Conservation (phyloP, 768 basidiomycete genomes). For the Mrakia gelida region DNA sequence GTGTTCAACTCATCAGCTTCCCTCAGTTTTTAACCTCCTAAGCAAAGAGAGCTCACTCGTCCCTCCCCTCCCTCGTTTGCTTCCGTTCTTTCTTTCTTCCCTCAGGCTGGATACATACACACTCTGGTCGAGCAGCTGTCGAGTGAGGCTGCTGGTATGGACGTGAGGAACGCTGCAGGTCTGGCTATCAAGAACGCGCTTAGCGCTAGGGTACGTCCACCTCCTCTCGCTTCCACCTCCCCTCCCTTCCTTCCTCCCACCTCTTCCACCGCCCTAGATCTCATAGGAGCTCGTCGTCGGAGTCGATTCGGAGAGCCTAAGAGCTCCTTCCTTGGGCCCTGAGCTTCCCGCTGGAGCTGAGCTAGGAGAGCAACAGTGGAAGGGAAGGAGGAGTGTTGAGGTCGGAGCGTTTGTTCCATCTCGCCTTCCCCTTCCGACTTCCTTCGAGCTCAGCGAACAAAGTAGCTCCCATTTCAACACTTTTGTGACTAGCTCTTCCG, state of each 20-base stretch:
- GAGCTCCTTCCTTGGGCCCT: no score
- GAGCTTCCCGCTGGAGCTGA: no score
- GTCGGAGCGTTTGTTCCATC: no score
- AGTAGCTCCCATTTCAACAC: no score
- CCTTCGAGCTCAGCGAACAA: no score
- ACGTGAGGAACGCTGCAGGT: constrained; percentile 91
- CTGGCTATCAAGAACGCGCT: constrained; percentile 94
- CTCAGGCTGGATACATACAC: constrained; percentile 82
- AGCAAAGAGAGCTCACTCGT: no score
- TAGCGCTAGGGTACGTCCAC: constrained; percentile 75
- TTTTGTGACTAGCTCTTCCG: no score
- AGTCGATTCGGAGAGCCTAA: no score
- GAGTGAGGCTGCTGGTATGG: constrained; percentile 63
- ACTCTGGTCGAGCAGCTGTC: constrained; percentile 81
- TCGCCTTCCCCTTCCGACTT: no score
- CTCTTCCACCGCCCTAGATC: background rate
- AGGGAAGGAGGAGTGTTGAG: no score
- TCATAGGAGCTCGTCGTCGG: background rate
- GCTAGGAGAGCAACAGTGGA: no score
- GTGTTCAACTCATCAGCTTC: constrained; percentile 40
- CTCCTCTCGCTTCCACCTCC: no score
- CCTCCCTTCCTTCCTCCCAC: background rate
- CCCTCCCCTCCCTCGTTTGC: constrained; percentile 25
- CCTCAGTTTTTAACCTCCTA: background rate
- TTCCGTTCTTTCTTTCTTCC: constrained; percentile 13